Evolutionary conservation across 1,284 basidiomycete genomes (phyloP).

Genomic region (Tilletia walkeri): DNA sequence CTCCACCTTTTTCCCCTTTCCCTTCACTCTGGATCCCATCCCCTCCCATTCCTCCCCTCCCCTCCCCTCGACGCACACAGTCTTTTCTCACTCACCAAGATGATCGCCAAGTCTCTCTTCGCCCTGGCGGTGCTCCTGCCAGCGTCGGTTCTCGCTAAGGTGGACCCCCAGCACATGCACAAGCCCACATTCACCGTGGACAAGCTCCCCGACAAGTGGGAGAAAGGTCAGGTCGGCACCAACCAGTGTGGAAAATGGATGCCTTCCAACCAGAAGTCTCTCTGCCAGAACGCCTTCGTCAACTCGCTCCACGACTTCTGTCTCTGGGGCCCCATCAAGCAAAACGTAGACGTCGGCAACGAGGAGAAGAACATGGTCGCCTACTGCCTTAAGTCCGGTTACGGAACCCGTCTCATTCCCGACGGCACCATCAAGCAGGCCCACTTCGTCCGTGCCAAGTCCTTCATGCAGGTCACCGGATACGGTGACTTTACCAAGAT

Average conservation of each 20-base stretch:
- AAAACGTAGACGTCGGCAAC: constrained; percentile 31
- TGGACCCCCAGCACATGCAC: constrained; percentile 14
- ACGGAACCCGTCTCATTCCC: constrained; percentile 68
- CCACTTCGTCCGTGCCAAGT: constrained; percentile 68
- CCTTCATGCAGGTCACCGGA: constrained; percentile 65
- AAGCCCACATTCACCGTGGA: constrained; percentile 38
- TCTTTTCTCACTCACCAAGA: constrained; percentile 6
- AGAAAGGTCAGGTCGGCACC: constrained; percentile 44
- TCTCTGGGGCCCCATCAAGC: constrained; percentile 40
- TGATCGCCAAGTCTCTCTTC: constrained; percentile 10
- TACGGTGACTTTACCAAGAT: constrained; percentile 56
- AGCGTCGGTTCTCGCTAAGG: not conserved
- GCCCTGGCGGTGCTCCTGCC: constrained; percentile 1
- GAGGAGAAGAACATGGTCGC: constrained; percentile 66
- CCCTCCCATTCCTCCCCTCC: not conserved
- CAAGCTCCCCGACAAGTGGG: constrained; percentile 46
- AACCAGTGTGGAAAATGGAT: constrained; percentile 46
- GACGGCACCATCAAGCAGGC: constrained; percentile 70
- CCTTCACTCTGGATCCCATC: not conserved
- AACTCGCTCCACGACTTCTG: constrained; percentile 50
- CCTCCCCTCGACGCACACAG: not conserved
- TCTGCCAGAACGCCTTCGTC: constrained; percentile 52
- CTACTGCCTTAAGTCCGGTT: constrained; percentile 65
- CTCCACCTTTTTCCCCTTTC: not conserved
- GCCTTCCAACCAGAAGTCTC: constrained; percentile 30